A percentile compares a stretch with the other conserved stretches of the same genome.
Evolutionary conservation across 2,329 filamentous ascomycete species (phyloP).

Genomic region (Trichoderma sp.): DNA sequence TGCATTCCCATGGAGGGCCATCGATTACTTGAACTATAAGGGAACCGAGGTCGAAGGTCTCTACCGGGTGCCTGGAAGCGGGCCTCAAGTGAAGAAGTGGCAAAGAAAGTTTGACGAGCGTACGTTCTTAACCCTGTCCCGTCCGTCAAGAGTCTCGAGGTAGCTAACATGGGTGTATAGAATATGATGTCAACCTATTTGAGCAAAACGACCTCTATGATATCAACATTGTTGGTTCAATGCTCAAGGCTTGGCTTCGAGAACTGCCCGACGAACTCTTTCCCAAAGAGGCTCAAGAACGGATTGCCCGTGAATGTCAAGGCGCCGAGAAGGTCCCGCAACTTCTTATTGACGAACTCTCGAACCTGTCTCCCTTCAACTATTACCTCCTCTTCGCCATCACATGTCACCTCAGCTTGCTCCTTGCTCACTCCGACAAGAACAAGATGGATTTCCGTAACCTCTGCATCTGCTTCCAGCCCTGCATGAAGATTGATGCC

Average conservation of each 20-base stretch:
- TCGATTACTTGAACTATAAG: conserved; percentile 94
- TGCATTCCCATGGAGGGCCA: conserved; percentile 88
- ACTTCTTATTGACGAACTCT: conserved; percentile 84
- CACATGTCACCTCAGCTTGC: conserved; percentile 88
- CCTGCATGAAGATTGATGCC: conserved; percentile 92
- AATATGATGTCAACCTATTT: conserved; percentile 86
- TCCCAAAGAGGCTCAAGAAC: conserved; percentile 77
- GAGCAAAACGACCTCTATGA: conserved; percentile 86
- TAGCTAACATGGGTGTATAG: conserved; percentile 41
- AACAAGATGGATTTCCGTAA: conserved; percentile 99
- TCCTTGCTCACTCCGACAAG: conserved; percentile 87
- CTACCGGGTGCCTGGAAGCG: conserved; percentile 88
- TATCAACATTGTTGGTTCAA: conserved; percentile 92
- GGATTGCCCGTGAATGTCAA: conserved; percentile 74
- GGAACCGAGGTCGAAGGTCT: conserved; percentile 91
- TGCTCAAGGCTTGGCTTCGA: conserved; percentile 94
- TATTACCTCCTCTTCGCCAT: conserved; percentile 98
- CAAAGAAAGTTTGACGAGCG: conserved; percentile 86
- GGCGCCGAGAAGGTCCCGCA: conserved; percentile 79
- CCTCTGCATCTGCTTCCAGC: conserved; percentile 94
- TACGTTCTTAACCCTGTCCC: conserved; percentile 36
- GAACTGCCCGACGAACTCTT: conserved; percentile 94
- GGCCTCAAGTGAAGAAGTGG: conserved; percentile 88
- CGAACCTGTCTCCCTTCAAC: conserved; percentile 91
- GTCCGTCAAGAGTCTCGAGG: not conserved